Evolutionary conservation across 2,329 filamentous ascomycete genomes (phyloP).

Genomic region (Trichophyton rubrum): DNA sequence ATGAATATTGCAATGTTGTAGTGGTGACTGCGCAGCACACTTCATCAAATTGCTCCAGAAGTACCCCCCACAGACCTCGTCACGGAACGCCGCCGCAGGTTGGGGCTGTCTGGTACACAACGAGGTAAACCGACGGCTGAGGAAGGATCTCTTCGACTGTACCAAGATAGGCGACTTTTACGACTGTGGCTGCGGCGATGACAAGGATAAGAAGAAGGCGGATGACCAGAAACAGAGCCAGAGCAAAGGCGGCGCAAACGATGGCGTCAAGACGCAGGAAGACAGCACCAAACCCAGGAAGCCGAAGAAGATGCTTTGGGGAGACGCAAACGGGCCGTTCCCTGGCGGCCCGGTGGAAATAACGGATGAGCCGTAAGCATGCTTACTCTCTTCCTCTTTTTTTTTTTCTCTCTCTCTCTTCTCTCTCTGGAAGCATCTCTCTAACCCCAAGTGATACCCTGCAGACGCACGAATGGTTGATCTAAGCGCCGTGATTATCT

Average conservation of each 20-base stretch:
- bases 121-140: constrained; percentile 50
- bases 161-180: constrained; percentile 54
- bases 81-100: constrained; percentile 48
- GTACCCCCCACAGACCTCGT: constrained; percentile 52
- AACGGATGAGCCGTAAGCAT: constrained; percentile 12
- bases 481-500: background rate
- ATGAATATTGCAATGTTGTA: constrained; percentile 15
- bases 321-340: constrained; percentile 2
- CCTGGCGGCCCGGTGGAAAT: constrained; percentile 12
- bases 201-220: background rate
- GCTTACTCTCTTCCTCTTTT: too few species aligned
- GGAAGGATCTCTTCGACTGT: constrained; percentile 52
- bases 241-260: background rate
- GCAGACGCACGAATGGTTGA: constrained; percentile 4
- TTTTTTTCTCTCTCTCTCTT: background rate
- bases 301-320: constrained; percentile 6
- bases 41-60: constrained; percentile 49
- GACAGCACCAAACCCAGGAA: background rate
- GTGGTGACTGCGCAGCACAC: constrained; percentile 53
- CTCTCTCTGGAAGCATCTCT: background rate
- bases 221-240: background rate
- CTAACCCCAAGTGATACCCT: background rate
- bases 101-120: constrained; percentile 58
- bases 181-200: constrained; percentile 45
- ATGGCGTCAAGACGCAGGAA: constrained; percentile 7